Evolutionary conservation across 768 basidiomycete genomes (phyloP).

Genomic region (Calvatia gigantea): DNA sequence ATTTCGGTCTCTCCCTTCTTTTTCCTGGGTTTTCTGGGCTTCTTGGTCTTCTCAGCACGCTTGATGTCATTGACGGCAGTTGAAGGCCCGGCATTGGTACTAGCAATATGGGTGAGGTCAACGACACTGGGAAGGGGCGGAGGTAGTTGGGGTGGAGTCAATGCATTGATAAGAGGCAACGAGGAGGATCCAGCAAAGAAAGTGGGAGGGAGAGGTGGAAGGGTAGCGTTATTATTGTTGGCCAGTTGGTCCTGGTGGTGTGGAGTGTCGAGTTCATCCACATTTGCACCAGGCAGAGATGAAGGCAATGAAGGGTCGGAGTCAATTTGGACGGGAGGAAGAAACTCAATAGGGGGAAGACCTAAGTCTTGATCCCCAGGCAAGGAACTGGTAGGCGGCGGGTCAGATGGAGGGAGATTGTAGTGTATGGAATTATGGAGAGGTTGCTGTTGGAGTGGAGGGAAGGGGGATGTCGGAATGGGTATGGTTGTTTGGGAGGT

Average conservation of each 20-base stretch:
- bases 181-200: slow-evolving; percentile 48
- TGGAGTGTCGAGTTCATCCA: slow-evolving; percentile 26
- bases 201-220: slow-evolving; percentile 31
- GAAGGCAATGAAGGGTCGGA: slow-evolving; percentile 22
- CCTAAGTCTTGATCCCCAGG: not conserved
- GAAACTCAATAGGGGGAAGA: slow-evolving; percentile 33
- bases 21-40: slow-evolving; percentile 26
- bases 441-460: slow-evolving; percentile 16
- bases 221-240: slow-evolving; percentile 13
- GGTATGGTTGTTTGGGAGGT: slow-evolving; percentile 9
- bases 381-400: slow-evolving; percentile 17
- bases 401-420: slow-evolving; percentile 30
- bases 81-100: slow-evolving; percentile 13
- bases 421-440: slow-evolving; percentile 26
- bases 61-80: not conserved
- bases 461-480: slow-evolving; percentile 18
- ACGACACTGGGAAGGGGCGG: slow-evolving; percentile 16
- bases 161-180: slow-evolving; percentile 8
- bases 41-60: slow-evolving; percentile 18
- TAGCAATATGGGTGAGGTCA: slow-evolving; percentile 27
- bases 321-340: slow-evolving; percentile 21
- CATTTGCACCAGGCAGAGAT: slow-evolving; percentile 25
- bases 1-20: slow-evolving; percentile 17
- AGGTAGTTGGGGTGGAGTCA: slow-evolving; percentile 7
- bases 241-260: not conserved